A percentile compares a stretch with the other conserved stretches of the same genome.
Conservation (phyloP, 192 early-diverging fungal genomes). For the Diversispora epigaea region DNA sequence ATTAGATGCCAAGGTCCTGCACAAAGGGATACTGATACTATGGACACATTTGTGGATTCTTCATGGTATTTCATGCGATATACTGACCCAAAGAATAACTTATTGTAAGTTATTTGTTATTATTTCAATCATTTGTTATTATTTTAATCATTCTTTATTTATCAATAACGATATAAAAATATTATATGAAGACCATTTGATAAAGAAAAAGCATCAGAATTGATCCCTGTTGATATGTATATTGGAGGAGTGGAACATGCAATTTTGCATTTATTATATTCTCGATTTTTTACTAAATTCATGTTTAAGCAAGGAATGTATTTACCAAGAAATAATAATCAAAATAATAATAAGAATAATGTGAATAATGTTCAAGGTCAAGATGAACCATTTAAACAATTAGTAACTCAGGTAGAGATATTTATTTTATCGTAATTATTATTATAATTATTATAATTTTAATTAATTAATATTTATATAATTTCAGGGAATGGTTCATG, state of each 20-base stretch:
- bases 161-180: background rate
- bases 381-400: constrained; percentile 84
- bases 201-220: constrained; percentile 46
- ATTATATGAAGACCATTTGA: constrained; percentile 50
- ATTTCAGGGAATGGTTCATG: constrained; percentile 88
- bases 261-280: constrained; percentile 91
- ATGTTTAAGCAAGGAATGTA: constrained; percentile 61
- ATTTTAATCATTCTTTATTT: background rate
- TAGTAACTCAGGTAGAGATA: constrained; percentile 70
- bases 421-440: background rate
- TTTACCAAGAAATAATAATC: too few relatives aligned
- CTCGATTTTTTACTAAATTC: constrained; percentile 88
- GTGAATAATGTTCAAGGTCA: constrained; percentile 46
- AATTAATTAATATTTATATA: constrained; percentile 18
- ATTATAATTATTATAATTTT: background rate
- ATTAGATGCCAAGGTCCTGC: constrained; percentile 70
- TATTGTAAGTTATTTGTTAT: constrained; percentile 41
- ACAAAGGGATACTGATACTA: constrained; percentile 85
- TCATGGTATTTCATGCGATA: constrained; percentile 96
- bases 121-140: background rate
- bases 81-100: constrained; percentile 71
- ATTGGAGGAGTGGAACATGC: constrained; percentile 95
- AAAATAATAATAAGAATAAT: background rate
- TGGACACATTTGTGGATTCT: constrained; percentile 98
- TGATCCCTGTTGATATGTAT: constrained; percentile 88